Base-by-base conservation (phyloP, 1,284 basidiomycete species). In the Coniferiporia weirii region DNA sequence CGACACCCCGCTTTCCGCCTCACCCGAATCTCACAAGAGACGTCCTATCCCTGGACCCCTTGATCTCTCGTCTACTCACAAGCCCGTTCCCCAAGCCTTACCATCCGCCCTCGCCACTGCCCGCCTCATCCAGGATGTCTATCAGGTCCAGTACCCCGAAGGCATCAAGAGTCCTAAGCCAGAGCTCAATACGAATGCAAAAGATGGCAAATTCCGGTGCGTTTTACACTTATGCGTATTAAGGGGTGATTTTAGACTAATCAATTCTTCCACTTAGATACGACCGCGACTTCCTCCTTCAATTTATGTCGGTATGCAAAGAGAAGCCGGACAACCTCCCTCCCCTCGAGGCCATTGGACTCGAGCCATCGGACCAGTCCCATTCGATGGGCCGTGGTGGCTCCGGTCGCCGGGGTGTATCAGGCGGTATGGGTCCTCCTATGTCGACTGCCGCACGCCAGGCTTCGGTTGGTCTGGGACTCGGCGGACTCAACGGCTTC, bases 251-350 rank as follows among this genome's bases (percentile, higher is more conserved):
- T n/a, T n/a, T 7, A n/a, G 61, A 46, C 51, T 58, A 36, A 47
- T 5, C 44, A 43, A 45, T 38, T 34, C 22, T 58, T 8, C 48
- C 43, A 3, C 22, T 12, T 45, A 91, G 95, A 67, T 99, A 99
- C 73, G 95, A 98, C 73, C 93, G 96, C 52, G 93, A 96, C 48
- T 99, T 99, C 84, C 80, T 99, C 35, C 75, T 99, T 64, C 97
- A 99, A 71, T 99, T 99, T 78, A 97, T 98, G 93, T 77, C 78
- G 44, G 78, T 97, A 59, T 99, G 95, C 80, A 92, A 88, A 73
- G 95, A 98, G 74, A 96, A 95, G 75, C 96, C 97, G 0, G 91
- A 90, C 59, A 82, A 84, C 58, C 84, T 98, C 27, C 94, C 95
- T 38, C 84, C 92, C 63, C 82, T 98, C 52, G 93, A 96, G 66